Base-by-base conservation (phyloP, 225 moss, liverwort and hornwort genomes). In the Takakia lepidozioides region DNA sequence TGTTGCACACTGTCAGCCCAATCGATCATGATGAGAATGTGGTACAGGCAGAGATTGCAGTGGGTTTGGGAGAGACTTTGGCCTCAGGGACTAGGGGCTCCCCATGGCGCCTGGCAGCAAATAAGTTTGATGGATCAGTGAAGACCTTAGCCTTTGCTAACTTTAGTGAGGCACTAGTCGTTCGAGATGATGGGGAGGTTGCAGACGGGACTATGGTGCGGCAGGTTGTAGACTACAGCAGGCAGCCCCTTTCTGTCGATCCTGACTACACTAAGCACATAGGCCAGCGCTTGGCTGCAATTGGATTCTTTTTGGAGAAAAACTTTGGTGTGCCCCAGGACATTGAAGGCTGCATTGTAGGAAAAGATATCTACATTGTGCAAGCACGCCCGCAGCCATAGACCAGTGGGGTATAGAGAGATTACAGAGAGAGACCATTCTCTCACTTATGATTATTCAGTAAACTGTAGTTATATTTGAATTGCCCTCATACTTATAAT, bases 1-100 rank as follows among this genome's bases (percentile, higher is more conserved):
- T 81, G 9, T 56, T 81, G 37, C 81, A 73, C 43, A 81, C 72
- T 3, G 65, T 81, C 24, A 81, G 60, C 63, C 81, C 81, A 9
- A 72, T 81, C 2, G 54, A 81, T 48, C 72, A 72, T 25, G 40
- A 81, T 43, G 62, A 51, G 3, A 25, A 55, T 9, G 60, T 76
- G 2, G 47, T 81, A 54, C 69, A 77, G 49, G 81, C 69, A 17
- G 77, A 81, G 42, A 17, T 81, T 42, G 77, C 81, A 7, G 59
- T 60, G 10, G 81, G 81, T 3, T 65, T 76, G 36, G 81, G 81
- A 9, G 77, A 76, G 48, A 81, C 81, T 1, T 52, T 81, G 50
- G 63, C 72, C 5, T 73, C 63, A 10, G 77, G 81, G 35, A 77
- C 72, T 17, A 54, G 65, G 30, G 81, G 81, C 10, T 62, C 62